Base-by-base conservation (phyloP, 495 filamentous ascomycete species). In the Amphirosellinia nigrospora region DNA sequence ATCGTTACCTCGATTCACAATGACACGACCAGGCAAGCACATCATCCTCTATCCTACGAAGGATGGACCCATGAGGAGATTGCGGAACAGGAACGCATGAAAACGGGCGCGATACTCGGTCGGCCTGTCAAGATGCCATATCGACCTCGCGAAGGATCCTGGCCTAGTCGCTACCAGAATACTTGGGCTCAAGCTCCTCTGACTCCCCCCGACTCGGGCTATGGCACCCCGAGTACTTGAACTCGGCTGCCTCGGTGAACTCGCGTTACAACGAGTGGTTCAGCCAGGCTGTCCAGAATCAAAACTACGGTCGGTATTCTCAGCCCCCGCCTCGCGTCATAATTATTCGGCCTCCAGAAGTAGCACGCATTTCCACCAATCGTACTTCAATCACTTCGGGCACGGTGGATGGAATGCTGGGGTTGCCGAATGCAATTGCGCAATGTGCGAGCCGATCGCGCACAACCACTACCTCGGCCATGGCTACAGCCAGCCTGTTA, bases 1-100 rank as follows among this genome's bases (percentile, higher is more conserved):
- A 83, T 94, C 70, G 86, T 80, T 19, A 77, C 90, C 21, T 89
- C 92, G 23, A 86, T 95, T 71, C 90, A 94, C 75, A 89, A 92
- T 69, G 90, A 90, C 52, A 52, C 80, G 76, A 15, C 41, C 0
- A 28, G 34, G 13, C 46, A 63, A 30, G 63, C 72, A 68, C 79
- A 71, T 77, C 73, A 73, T 69, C 68, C 75, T 76, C 73, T 74
- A 13, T 70, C 76, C 48, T 82, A 84, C 70, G 82, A 82, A 78
- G 55, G 85, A 79, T 79, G 87, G 88, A 73, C 82, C 75, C 70
- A 88, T 78, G 86, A 82, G 73, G 83, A 86, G 50, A 77, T 82
- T 66, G 77, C 79, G 41, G 86, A 84, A 19, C 89, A 88, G 68
- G 81, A 87, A 38, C 86, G 80, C 1, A 70, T 78, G 21, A 77